A percentile compares a stretch with the other conserved stretches of the same genome.
Conservation (phyloP, 108 stramenopile genomes). For the Fistulifera pelliculosa region DNA sequence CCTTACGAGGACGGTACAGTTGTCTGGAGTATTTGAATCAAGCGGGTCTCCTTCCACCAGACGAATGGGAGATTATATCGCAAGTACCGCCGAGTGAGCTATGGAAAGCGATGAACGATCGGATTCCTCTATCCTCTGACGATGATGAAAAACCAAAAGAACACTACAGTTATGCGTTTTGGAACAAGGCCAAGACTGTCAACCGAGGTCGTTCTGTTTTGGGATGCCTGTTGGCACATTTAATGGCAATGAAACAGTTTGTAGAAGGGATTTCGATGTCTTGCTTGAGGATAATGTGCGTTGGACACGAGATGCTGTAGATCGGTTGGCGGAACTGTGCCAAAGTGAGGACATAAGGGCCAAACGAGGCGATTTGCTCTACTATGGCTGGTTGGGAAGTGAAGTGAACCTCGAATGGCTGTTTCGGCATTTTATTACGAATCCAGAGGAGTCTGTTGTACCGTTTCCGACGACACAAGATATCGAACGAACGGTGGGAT, state of each 20-base stretch:
- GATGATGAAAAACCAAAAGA: conserved; percentile 33
- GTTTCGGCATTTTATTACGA: conserved; percentile 19
- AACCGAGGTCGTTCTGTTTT: conserved; percentile 73
- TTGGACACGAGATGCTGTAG: conserved; percentile 34
- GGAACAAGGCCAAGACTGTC: conserved; percentile 71
- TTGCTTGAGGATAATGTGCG: conserved; percentile 85
- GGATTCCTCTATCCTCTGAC: conserved; percentile 26
- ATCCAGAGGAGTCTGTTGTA: conserved; percentile 19
- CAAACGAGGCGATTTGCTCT: conserved; percentile 9
- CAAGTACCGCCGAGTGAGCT: conserved; percentile 15
- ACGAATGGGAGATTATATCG: conserved; percentile 24
- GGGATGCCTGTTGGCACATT: conserved; percentile 75
- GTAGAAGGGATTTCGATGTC: conserved; percentile 59
- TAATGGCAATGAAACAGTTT: conserved; percentile 67
- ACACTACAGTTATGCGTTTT: conserved; percentile 71
- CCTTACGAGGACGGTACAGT: conserved; percentile 45
- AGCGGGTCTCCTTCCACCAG: conserved; percentile 74
- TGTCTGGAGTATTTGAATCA: conserved; percentile 41
- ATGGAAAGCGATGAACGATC: conserved; percentile 9
- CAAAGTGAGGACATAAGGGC: conserved; percentile 3
- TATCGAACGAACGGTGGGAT: conserved; percentile 18
- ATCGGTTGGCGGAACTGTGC: conserved; percentile 19
- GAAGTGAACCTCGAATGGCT: conserved; percentile 66
- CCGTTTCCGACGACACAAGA: conserved; percentile 59
- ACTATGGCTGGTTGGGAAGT: conserved; percentile 79